Base-by-base conservation (phyloP, 2,329 filamentous ascomycete genomes). In the Parafenestella ontariensis region DNA sequence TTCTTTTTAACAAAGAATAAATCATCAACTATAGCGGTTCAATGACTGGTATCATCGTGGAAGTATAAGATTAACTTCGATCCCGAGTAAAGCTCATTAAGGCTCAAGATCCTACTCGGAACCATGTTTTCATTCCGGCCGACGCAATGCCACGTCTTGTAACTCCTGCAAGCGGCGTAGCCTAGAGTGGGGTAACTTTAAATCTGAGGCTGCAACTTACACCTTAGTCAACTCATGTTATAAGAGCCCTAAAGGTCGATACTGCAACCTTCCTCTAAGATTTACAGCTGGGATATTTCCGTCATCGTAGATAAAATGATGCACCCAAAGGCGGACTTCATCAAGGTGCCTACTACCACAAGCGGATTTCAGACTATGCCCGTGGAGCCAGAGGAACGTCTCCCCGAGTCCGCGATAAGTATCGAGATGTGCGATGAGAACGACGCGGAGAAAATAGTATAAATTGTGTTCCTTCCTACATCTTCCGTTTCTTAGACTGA, bases 401-500 rank as follows among this genome's bases (percentile, higher is more conserved):
- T 72, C 1, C 18, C 56, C 13, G 61, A 64, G 6, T 48, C 55
- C 5, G 64, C 68, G 1, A 57, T 70, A 36, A 36, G 42, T 4
- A 44, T 69, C 20, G 58, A 66, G 40, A 18, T 52, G 11, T 69
- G 65, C 42, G 50, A 49, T 1, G 56, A 57, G n/a, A 13, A 52
- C 0, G 69, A 71, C 36, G 65, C 59, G 0, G 33, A 43, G 5
- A 54, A 41, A 20, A 64, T 70, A 9, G 69, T 68, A 51, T 39
- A 49, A 40, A 11, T 15, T 4, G 11, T 15, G 13, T n/a, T 5
- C 20, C 5, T n/a, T 40, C 17, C 9, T 23, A 6, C 39, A 9
- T 11, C 24, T 5, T 26, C 21, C 3, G 15, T 24, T 10, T 20
- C 24, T 18, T 23, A 37, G 3, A 18, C 31, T n/a, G 28, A 21